A percentile compares a stretch with the other conserved stretches of the same genome.
Conservation (phyloP, 108 stramenopile species). For the Cyclostephanos tholiformis region DNA sequence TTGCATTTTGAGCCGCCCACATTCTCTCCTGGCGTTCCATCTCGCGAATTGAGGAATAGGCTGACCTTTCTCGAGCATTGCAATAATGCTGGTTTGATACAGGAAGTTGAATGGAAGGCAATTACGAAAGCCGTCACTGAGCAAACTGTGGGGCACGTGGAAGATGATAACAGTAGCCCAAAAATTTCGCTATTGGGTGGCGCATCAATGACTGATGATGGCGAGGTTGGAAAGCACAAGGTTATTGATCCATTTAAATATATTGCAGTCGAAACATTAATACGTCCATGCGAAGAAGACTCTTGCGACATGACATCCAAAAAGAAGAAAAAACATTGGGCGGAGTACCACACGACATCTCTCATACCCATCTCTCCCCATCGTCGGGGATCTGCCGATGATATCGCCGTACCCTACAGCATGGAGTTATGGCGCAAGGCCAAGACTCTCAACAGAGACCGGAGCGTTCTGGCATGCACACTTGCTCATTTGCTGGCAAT, state of each 20-base stretch:
- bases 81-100: conserved; percentile 70
- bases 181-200: conserved; percentile 6
- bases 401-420: conserved; percentile 68
- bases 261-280: conserved; percentile 22
- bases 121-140: conserved; percentile 27
- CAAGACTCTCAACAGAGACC: conserved; percentile 76
- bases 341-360: conserved; percentile 29
- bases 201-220: background rate
- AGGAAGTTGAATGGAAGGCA: conserved; percentile 66
- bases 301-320: background rate
- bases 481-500: conserved; percentile 87
- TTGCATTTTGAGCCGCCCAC: conserved; percentile 67
- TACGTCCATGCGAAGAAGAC: conserved; percentile 2
- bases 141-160: conserved; percentile 13
- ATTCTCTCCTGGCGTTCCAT: conserved; percentile 77
- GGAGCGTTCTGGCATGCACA: conserved; percentile 77
- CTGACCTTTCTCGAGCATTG: conserved; percentile 55
- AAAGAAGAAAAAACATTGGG: conserved; percentile 32
- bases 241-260: conserved; percentile 44
- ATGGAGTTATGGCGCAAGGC: conserved; percentile 85
- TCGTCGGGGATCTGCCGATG: conserved; percentile 62
- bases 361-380: conserved; percentile 53
- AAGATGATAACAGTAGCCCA: conserved; percentile 50
- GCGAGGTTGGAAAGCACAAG: conserved; percentile 4
- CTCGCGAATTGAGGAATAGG: conserved; percentile 66